Evolutionary conservation across 2,329 filamentous ascomycete genomes (phyloP).

Genomic region (Trichoderma sp.): DNA sequence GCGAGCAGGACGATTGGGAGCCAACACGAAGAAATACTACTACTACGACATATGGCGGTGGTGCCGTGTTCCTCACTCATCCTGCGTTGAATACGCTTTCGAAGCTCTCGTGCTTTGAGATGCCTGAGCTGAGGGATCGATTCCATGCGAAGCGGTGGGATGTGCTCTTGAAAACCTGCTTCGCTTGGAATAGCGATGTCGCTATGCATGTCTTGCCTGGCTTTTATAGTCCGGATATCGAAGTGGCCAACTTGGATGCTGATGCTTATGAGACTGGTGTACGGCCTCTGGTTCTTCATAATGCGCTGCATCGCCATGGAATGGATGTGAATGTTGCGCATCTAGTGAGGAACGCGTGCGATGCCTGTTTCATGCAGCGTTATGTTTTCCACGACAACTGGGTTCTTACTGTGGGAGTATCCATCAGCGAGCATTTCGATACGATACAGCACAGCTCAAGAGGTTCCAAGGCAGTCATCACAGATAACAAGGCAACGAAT

Average conservation of each 20-base stretch:
- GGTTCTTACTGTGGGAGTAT: slow-evolving; percentile 53
- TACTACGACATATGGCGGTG: slow-evolving; percentile 50
- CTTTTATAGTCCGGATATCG: slow-evolving; percentile 47
- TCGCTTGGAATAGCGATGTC: slow-evolving; percentile 41
- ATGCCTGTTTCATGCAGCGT: slow-evolving; percentile 53
- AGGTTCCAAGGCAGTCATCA: slow-evolving; percentile 6
- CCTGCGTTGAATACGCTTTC: slow-evolving; percentile 42
- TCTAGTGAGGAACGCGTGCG: slow-evolving; percentile 48
- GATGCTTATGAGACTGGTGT: slow-evolving; percentile 47
- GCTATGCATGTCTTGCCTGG: slow-evolving; percentile 49
- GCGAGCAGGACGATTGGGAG: slow-evolving; percentile 50
- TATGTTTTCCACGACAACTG: slow-evolving; percentile 52
- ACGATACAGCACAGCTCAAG: slow-evolving; percentile 36
- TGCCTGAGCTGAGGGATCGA: slow-evolving; percentile 27
- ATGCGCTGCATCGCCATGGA: slow-evolving; percentile 44
- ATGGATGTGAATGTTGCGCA: slow-evolving; percentile 49
- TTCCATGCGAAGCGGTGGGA: slow-evolving; percentile 46
- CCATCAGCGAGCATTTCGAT: slow-evolving; percentile 49
- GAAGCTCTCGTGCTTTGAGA: slow-evolving; percentile 45
- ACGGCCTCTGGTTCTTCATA: slow-evolving; percentile 48
- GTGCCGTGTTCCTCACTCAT: slow-evolving; percentile 48
- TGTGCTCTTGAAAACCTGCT: slow-evolving; percentile 47
- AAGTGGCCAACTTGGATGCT: slow-evolving; percentile 36
- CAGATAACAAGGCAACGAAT: slow-evolving; percentile 2
- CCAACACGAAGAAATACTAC: slow-evolving; percentile 40